A percentile compares a stretch with the other conserved stretches of the same genome.
phyloP scores from a whole-genome alignment of 495 filamentous ascomycete genomes.

The Tuber calosporum region DNA sequence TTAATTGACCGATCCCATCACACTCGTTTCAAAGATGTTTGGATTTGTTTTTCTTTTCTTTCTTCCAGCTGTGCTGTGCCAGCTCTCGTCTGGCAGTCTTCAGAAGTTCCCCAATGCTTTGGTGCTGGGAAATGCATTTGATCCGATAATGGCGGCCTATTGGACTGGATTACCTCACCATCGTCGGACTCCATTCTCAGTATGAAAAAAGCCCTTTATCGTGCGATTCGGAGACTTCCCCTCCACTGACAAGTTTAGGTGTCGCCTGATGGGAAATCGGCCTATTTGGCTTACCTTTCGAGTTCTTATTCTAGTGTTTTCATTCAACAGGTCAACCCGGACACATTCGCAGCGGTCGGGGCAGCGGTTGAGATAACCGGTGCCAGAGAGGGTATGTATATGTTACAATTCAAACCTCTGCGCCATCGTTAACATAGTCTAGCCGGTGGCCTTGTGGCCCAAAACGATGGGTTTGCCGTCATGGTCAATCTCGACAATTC shows the following conservation, averaged over 20 bases:
- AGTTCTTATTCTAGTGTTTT: conserved; percentile 48
- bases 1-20: background rate
- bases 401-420: background rate
- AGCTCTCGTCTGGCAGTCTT: conserved; percentile 30
- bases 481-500: conserved; percentile 49
- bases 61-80: conserved; percentile 32
- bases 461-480: conserved; percentile 53
- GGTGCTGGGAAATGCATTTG: conserved; percentile 45
- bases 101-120: conserved; percentile 47
- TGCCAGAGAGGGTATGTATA: conserved; percentile 44
- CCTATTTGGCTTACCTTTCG: conserved; percentile 51
- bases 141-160: conserved; percentile 50
- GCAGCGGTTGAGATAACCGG: conserved; percentile 45
- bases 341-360: conserved; percentile 48
- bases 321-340: conserved; percentile 48
- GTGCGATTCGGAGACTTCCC: background rate
- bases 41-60: conserved; percentile 8
- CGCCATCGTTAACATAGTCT: conserved; percentile 1
- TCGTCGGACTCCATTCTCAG: conserved; percentile 50
- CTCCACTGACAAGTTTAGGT: conserved; percentile 25
- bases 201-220: conserved; percentile 28
- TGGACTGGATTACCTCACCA: conserved; percentile 53
- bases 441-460: conserved; percentile 52
- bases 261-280: conserved; percentile 50
- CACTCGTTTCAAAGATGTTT: background rate